Base-by-base conservation (phyloP, 2,329 filamentous ascomycete genomes). In the Orbilia blumenaviensis region DNA sequence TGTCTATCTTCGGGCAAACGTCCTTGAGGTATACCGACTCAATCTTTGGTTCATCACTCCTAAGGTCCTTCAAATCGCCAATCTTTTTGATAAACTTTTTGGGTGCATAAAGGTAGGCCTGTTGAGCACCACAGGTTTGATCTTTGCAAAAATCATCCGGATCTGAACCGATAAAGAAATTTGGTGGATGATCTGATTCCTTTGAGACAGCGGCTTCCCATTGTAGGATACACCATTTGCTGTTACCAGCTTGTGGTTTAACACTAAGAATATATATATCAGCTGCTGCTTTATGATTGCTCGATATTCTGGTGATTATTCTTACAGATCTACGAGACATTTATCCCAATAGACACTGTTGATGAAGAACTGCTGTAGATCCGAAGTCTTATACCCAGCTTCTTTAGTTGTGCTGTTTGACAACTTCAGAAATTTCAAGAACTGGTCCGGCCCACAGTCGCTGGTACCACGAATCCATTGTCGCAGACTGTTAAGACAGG, bases 361-460 rank as follows among this genome's bases (percentile, higher is more conserved):
- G 41, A 76, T 66, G 25, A 58, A 76, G 41, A 68, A 76, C 18
- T 76, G 72, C 32, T 76, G 63, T 14, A 76, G 16, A 50, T 76
- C 72, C 4, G 64, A 41, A 25, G 46, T 34, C 10, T 66, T 64
- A 25, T 64, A 76, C 18, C 50, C 41, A 9, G 16, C 38, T 4
- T 29, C 18, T n/a, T 36, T 58, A 1, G 58, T 63, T 14, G 72
- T 76, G 18, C 27, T 44, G 16, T 76, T 76, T 5, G 64, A 68
- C 8, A 68, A 1, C 6, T 50, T 50, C 0, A 76, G 23, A 29
- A 58, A 69, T 7, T 50, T 58, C 27, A 76, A 32, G 34, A 64
- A 76, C 3, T 58, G 41, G 2, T 50, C 38, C 5, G 38, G 27
- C 14, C 36, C 44, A 34, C 72, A 76, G 0, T 29, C 27, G 1